Evolutionary conservation across 2,329 filamentous ascomycete genomes (phyloP).

Genomic region (Microsporum audouinii): DNA sequence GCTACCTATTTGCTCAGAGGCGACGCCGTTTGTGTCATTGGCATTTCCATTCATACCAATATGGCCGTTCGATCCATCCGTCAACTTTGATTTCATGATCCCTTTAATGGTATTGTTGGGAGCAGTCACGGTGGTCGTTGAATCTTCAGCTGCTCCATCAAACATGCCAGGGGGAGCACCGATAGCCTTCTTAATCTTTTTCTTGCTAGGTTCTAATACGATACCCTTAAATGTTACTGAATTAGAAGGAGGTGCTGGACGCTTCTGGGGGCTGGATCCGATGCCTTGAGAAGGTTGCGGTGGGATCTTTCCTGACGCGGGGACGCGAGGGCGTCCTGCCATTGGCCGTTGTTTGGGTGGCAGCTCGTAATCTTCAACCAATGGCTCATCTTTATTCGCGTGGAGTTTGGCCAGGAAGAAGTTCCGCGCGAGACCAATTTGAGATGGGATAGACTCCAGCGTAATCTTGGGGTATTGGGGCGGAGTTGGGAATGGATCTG

Average conservation of each 20-base stretch:
- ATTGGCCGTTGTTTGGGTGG: constrained; percentile 71
- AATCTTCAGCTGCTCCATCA: constrained; percentile 13
- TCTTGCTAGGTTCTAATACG: constrained; percentile 30
- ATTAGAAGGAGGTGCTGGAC: constrained; percentile 10
- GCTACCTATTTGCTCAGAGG: neutral
- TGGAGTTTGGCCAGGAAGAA: constrained; percentile 87
- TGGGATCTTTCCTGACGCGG: constrained; percentile 37
- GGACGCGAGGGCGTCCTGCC: constrained; percentile 33
- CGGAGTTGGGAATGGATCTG: constrained; percentile 52
- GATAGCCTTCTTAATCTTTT: constrained; percentile 34
- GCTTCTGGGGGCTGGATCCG: constrained; percentile 11
- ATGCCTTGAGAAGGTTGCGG: constrained; percentile 17
- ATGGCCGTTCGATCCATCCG: constrained; percentile 1
- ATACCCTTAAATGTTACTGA: constrained; percentile 19
- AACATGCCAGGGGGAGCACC: constrained; percentile 21
- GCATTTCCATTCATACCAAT: neutral
- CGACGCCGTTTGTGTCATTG: neutral
- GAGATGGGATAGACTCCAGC: constrained; percentile 59
- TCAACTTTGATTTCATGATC: neutral
- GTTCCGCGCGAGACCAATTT: constrained; percentile 79
- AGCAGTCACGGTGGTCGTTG: neutral
- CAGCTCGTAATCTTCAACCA: constrained; percentile 89
- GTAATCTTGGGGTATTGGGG: constrained; percentile 66
- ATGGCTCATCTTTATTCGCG: constrained; percentile 66
- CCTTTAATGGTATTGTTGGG: constrained; percentile 5